Evolutionary conservation across 495 filamentous ascomycete species (phyloP).

Genomic region (Astrothelium subdiscretum): DNA sequence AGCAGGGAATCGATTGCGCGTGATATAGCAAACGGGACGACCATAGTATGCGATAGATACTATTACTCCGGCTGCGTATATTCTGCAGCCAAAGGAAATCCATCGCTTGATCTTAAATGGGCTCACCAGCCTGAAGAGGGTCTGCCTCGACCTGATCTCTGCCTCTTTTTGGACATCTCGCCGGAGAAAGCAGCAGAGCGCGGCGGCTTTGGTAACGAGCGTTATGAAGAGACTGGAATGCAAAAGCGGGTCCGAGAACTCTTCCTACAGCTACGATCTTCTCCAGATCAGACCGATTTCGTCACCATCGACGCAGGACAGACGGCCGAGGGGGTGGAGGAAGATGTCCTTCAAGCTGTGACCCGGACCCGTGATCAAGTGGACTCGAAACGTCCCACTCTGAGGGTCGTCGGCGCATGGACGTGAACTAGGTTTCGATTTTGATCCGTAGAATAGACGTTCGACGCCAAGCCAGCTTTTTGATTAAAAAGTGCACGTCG

Average conservation of each 20-base stretch:
- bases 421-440: neutral
- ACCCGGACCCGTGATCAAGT: neutral
- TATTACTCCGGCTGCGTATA: slow-evolving; percentile 91
- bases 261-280: slow-evolving; percentile 36
- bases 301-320: slow-evolving; percentile 40
- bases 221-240: slow-evolving; percentile 79
- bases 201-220: slow-evolving; percentile 77
- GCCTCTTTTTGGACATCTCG: slow-evolving; percentile 74
- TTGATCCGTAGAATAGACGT: too few relatives aligned
- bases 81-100: slow-evolving; percentile 79
- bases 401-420: neutral
- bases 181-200: slow-evolving; percentile 58
- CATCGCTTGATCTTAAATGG: slow-evolving; percentile 59
- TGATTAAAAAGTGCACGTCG: too few relatives aligned
- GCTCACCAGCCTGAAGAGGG: slow-evolving; percentile 74
- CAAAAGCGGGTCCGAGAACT: slow-evolving; percentile 66
- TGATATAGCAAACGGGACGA: slow-evolving; percentile 52
- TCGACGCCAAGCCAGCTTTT: too few relatives aligned
- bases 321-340: slow-evolving; percentile 19
- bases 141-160: slow-evolving; percentile 75
- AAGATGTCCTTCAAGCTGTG: slow-evolving; percentile 5
- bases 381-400: neutral
- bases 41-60: slow-evolving; percentile 81
- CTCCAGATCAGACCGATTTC: slow-evolving; percentile 24
- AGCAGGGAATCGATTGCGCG: slow-evolving; percentile 45